Percentiles rank a stretch among this genome's conserved stretches.
These are phyloP conservation scores for Serendipita sp. DNA, from an alignment of 768 basidiomycete species.

Conservation along the genomic window DNA sequence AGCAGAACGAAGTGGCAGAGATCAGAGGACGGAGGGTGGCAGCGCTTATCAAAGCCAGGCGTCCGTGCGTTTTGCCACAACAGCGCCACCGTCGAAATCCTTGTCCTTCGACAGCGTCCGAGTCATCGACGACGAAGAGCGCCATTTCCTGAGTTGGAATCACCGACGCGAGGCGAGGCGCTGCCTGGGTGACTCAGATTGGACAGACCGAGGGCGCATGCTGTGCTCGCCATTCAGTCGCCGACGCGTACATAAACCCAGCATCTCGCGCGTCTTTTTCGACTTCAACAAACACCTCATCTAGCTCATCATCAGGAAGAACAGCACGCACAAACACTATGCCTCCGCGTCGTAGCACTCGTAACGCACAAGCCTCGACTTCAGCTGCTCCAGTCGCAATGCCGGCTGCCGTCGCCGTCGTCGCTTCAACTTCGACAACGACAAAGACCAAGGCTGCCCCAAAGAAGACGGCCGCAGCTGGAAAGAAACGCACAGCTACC, in stretches of 20 bases:
- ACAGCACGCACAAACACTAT: too few species aligned
- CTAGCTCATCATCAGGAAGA: too few species aligned
- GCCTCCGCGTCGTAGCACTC: slow-evolving; percentile 8
- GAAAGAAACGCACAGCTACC: slow-evolving; percentile 15
- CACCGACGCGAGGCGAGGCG: too few species aligned
- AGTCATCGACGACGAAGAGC: too few species aligned
- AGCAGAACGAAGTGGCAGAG: too few species aligned
- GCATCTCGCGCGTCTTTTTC: background rate
- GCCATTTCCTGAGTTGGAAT: too few species aligned
- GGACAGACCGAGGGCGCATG: background rate
- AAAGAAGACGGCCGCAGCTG: slow-evolving; percentile 13
- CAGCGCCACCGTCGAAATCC: too few species aligned
- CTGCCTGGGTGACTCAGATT: too few species aligned
- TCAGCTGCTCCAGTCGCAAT: slow-evolving; percentile 7
- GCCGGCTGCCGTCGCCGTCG: slow-evolving; percentile 9
- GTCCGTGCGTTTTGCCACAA: too few species aligned
- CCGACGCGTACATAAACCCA: background rate
- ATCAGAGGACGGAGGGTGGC: too few species aligned
- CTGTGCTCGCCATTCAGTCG: background rate
- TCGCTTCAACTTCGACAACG: slow-evolving; percentile 5
- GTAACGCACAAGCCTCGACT: slow-evolving; percentile 8
- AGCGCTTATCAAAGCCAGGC: too few species aligned
- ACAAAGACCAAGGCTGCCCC: slow-evolving; percentile 12
- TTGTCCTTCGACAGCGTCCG: too few species aligned
- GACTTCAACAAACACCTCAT: background rate